Conservation (phyloP, 345 rosid species). For the Populus pruinosa region DNA sequence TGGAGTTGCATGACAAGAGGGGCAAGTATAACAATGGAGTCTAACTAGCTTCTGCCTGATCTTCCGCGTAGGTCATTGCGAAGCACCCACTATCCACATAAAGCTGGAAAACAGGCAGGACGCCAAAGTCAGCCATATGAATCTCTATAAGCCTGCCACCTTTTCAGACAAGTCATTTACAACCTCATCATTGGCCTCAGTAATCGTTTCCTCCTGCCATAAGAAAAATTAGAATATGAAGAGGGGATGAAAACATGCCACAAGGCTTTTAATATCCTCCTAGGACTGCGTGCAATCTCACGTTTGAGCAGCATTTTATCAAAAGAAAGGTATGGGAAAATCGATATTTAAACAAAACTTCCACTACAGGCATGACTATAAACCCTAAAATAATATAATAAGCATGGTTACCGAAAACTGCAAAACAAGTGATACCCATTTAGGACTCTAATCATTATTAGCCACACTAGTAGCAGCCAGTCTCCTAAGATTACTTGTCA, state of each 20-base stretch:
- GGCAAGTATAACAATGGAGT: background rate
- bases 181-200: constrained; percentile 43
- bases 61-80: background rate
- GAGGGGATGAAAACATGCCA: background rate
- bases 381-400: background rate
- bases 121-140: background rate
- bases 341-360: background rate
- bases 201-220: constrained; percentile 46
- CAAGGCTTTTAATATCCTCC: background rate
- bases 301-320: background rate
- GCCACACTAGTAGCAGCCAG: constrained; percentile 60
- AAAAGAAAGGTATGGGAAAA: background rate
- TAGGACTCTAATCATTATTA: constrained; percentile 13
- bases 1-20: background rate
- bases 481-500: constrained; percentile 36
- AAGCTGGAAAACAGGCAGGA: background rate
- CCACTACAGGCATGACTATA: background rate
- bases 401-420: background rate
- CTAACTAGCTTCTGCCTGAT: constrained; percentile 6
- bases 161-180: constrained; percentile 50
- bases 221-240: constrained; percentile 11
- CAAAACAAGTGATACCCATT: background rate
- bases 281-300: background rate
- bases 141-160: constrained; percentile 39
- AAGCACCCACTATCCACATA: background rate